These are phyloP conservation scores for Mycogone perniciosa DNA, from an alignment of 2,329 filamentous ascomycete genomes.

Conservation along the genomic window DNA sequence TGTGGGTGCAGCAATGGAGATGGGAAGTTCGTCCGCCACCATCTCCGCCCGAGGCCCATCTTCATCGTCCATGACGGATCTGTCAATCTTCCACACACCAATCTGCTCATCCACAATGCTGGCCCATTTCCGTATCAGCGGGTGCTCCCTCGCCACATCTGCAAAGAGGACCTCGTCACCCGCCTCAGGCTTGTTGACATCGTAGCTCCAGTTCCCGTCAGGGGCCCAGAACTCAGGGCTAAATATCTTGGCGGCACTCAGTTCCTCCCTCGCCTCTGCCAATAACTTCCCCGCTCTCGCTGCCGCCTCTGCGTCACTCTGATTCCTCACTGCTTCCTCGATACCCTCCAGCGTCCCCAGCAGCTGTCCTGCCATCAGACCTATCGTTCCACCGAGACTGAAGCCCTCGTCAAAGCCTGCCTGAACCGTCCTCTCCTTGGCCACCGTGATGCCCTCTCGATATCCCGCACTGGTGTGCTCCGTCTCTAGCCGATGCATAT, in stretches of 20 bases:
- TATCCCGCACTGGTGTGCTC: conserved; percentile 83
- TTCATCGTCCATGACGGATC: conserved; percentile 25
- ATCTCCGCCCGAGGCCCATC: conserved; percentile 22
- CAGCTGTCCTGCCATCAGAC: conserved; percentile 65
- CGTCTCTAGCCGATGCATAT: conserved; percentile 66
- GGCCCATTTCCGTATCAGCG: conserved; percentile 59
- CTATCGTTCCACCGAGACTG: conserved; percentile 73
- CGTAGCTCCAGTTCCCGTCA: conserved; percentile 66
- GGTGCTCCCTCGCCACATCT: conserved; percentile 62
- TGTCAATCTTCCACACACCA: conserved; percentile 29
- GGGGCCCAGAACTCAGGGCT: conserved; percentile 57
- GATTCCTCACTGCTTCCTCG: conserved; percentile 37
- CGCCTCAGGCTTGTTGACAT: conserved; percentile 36
- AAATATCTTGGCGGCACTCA: conserved; percentile 59
- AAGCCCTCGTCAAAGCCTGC: conserved; percentile 89
- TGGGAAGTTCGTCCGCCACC: conserved; percentile 22
- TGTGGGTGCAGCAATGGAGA: not conserved
- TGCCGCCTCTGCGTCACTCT: conserved; percentile 19
- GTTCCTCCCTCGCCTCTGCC: conserved; percentile 48
- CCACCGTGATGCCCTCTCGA: conserved; percentile 73
- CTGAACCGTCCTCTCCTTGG: conserved; percentile 74
- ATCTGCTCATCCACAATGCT: conserved; percentile 26
- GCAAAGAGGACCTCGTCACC: conserved; percentile 46
- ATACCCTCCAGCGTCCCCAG: conserved; percentile 74
- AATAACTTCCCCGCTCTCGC: conserved; percentile 30